Evolutionary conservation across 2,329 filamentous ascomycete species (phyloP), one percentile per base, ranked within the genome.

Genomic region (Capronia americana): DNA sequence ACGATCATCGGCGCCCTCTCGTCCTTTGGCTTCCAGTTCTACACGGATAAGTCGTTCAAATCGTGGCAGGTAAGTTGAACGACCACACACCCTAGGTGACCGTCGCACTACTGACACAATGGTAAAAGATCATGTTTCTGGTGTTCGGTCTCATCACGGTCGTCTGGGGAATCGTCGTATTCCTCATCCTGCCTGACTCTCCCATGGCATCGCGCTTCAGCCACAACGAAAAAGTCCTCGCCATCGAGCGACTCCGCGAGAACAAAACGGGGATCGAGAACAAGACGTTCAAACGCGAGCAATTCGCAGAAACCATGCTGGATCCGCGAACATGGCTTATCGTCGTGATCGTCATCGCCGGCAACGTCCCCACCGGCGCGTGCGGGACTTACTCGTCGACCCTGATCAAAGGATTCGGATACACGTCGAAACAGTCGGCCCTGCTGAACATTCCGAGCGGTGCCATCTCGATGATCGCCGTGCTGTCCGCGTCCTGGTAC

Each of bases 21-120:
- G 24, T 83, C 81, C 5, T 88, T 82, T 68, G 86, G 61, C 77
- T 50, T 87, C 87, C 59, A 62, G 74, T 85, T 87, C 58, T 61
- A 61, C n/a, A 50, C 30, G 12, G 58, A 50, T 10, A 50, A 38
- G 20, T 20, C 58, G 23, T 61, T 61, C 46, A 61, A 61, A n/a
- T 61, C 58, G 48, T 61, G 58, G 58, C 58, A 61, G 58, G 58
- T 61, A 5, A 41, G 58, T 44, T 50, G 72, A 76, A 76, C 3
- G 77, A 80, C 24, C 5, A 3, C 1, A 34, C 38, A 7, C 6
- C n/a, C 8, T 50, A 6, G 3, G 5, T n/a, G 8, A 24, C 24
- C 44, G 50, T n/a, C n/a, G n/a, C n/a, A n/a, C n/a, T n/a, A 53
- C 46, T 53, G 20, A 53, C 46, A 24, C 11, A 3, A 3, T 38